Conservation (phyloP, 2,329 filamentous ascomycete species). For the Pseudocercospora pini-densiflorae region DNA sequence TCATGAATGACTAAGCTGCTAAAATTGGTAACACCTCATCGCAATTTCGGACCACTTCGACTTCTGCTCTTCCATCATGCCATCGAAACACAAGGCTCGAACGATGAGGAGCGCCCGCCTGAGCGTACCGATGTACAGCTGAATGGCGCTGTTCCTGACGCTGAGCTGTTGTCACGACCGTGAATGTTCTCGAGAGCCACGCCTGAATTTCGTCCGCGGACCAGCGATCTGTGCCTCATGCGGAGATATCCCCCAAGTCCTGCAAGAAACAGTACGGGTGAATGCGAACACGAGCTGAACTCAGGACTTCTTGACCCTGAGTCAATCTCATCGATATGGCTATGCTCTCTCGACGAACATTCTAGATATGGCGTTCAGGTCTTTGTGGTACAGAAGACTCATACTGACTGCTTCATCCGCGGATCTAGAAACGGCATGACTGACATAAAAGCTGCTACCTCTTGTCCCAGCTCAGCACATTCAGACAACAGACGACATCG, state of each 20-base stretch:
- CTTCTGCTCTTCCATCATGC: no score
- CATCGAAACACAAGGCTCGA: no score
- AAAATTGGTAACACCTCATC: no score
- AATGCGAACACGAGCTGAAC: background rate
- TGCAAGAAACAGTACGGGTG: background rate
- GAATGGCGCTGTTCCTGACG: background rate
- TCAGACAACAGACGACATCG: background rate
- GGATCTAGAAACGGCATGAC: background rate
- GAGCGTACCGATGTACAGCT: no score
- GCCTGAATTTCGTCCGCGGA: background rate
- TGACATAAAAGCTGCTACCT: background rate
- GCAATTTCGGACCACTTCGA: no score
- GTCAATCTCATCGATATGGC: background rate
- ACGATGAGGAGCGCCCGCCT: no score
- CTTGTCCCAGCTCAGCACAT: background rate
- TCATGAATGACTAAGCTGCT: no score
- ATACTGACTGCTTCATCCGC: background rate
- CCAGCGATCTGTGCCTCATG: background rate
- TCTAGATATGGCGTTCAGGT: background rate
- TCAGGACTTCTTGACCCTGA: background rate
- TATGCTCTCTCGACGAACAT: background rate
- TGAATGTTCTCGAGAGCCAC: background rate
- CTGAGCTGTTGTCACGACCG: background rate
- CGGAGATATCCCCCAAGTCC: background rate
- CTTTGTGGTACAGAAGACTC: background rate